Conservation (phyloP, 257 asterid species). For the Gentiana dahurica region DNA sequence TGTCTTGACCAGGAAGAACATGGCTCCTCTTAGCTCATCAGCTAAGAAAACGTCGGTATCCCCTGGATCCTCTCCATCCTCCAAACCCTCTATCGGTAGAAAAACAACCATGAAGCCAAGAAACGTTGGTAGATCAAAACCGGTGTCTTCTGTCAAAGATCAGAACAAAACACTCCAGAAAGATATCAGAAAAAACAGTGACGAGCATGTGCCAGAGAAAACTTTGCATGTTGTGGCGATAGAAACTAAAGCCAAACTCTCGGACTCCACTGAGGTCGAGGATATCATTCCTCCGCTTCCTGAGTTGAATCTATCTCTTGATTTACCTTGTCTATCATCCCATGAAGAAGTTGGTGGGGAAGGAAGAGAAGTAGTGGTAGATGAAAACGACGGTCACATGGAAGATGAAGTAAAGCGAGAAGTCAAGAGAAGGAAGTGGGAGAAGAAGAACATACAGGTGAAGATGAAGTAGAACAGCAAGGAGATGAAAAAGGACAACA, state of each 20-base stretch:
- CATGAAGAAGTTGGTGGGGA: constrained; percentile 12
- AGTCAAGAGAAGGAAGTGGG: constrained; percentile 7
- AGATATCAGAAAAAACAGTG: constrained; percentile 14
- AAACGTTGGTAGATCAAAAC: constrained; percentile 24
- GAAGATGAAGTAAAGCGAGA: not conserved
- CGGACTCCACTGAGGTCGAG: constrained; percentile 9
- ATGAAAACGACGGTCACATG: not conserved
- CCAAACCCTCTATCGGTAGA: constrained; percentile 23
- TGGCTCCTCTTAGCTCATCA: constrained; percentile 19
- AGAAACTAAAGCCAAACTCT: constrained; percentile 15
- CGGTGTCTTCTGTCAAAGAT: constrained; percentile 20
- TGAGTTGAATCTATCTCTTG: constrained; percentile 13
- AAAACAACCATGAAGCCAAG: constrained; percentile 19
- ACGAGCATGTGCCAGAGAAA: constrained; percentile 41
- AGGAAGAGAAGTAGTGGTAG: constrained; percentile 5
- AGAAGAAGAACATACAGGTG: not conserved
- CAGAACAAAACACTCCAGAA: constrained; percentile 19
- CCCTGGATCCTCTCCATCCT: constrained; percentile 21
- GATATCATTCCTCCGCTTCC: constrained; percentile 13
- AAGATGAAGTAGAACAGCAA: not conserved
- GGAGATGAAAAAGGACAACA: not conserved
- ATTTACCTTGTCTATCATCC: constrained; percentile 20
- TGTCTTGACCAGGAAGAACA: constrained; percentile 15
- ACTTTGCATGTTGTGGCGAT: constrained; percentile 36
- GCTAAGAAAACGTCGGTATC: constrained; percentile 24